Evolutionary conservation across 345 rosid species (phyloP), one percentile per base, ranked within the genome.

Genomic region (Arabidopsis arenosa): DNA sequence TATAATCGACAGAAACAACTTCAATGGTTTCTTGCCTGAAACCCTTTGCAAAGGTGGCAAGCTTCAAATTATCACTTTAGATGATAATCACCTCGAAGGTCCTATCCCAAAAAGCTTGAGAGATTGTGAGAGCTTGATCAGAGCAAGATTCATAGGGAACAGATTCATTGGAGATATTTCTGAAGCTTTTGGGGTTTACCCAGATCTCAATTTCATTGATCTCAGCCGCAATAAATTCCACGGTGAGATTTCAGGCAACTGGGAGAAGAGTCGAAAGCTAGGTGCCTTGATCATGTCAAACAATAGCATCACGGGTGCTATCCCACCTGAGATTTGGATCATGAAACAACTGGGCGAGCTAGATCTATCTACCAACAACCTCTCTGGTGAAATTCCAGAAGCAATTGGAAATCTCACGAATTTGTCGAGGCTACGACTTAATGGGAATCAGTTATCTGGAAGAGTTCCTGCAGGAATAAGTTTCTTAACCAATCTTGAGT

Each of bases 21-120:
- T 79, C 23, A 67, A 28, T 1, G 80, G 83, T 44, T 53, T 71
- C 62, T 77, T 84, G 61, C 85, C 87, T 39, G 72, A 75, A 26
- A 55, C 79, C 53, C 59, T 80, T 26, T 79, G 85, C 36, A 66
- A 35, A 54, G 81, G 84, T 14, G 72, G 81, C 10, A 79, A 75
- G 26, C 81, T 84, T 28, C 3, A 63, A 69, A 48, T 59, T 43
- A 23, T 79, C 65, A 21, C 77, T 37, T 53, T 80, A 57, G 62
- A 62, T 9, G 51, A 53, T 18, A 81, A 81, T 57, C 57, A 56
- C 6, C 36, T 81, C 32, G 32, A 14, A 10, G 87, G 87, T 14
- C 74, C 78, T 15, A 74, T 84, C 52, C 85, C 85, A 0, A 54
- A 68, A 36, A 76, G 80, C 68, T 82, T 77, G 51, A 60, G 73